Evolutionary conservation across 2,329 filamentous ascomycete species (phyloP), one percentile per base, ranked within the genome.

Genomic region (Botrytis paeoniae): DNA sequence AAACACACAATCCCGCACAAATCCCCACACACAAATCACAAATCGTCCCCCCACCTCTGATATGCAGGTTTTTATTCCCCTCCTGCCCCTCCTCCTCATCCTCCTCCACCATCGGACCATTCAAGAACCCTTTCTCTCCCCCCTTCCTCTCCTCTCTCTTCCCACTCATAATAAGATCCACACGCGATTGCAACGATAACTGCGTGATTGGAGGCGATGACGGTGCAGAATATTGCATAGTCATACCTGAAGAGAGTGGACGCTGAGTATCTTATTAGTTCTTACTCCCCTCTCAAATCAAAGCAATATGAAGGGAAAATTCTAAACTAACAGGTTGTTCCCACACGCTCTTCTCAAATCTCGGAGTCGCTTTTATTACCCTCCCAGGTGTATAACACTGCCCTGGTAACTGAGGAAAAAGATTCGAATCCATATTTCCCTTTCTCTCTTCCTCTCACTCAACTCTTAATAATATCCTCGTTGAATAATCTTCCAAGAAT

Each of bases 1-100:
- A 68, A 57, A 41, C 25, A 41, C 65, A 68, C 48, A 22, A 68
- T 0, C 65, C 48, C 64, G 64, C 65, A 29, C 25, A 57, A 57
- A 68, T 41, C 48, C 48, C 65, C 18, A 68, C 48, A 68, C 65
- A 68, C 35, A 68, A 54, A 68, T 32, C 35, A 57, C 65, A 68
- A 41, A 51, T 22, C 5, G 35, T 22, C 1, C 65, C 65, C 1
- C 48, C 65, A 4, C 48, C 64, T 25, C 65, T 41, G 25, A 57
- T 32, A 3, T 12, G 18, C 14, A 5, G 9, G 4, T 29, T 5
- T 18, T n/a, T 10, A 7, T 16, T 2, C n/a, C 0, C 48, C 10
- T 35, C 10, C 3, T 4, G 35, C 22, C 4, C 2, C 14, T 4
- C 51, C 29, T 59, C 29, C 4, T 6, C 29, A 1, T 20, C 57